These are phyloP conservation scores for Sisymbrium irio DNA, from an alignment of 345 rosid genomes.

Conservation along the genomic window DNA sequence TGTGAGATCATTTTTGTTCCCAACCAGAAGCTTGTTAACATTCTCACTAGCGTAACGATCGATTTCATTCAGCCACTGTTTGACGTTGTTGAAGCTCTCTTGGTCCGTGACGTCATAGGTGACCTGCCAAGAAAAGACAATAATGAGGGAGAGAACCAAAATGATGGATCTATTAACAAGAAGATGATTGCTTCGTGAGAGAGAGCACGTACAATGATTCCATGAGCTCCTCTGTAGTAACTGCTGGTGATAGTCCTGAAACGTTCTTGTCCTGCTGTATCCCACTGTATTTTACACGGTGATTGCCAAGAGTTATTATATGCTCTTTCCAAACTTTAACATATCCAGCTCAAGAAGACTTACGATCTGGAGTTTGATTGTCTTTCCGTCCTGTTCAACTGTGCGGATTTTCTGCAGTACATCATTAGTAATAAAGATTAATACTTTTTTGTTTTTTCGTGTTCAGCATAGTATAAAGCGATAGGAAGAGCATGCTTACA, in stretches of 20 bases:
- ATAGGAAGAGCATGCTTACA: constrained; percentile 31
- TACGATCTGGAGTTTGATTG: constrained; percentile 59
- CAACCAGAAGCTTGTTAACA: constrained; percentile 77
- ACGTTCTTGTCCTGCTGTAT: constrained; percentile 93
- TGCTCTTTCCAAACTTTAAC: neutral
- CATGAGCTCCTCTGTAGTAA: constrained; percentile 95
- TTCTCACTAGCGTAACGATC: constrained; percentile 78
- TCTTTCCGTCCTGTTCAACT: constrained; percentile 63
- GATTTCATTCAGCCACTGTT: constrained; percentile 76
- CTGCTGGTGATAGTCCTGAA: constrained; percentile 92
- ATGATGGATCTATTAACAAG: neutral
- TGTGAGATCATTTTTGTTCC: constrained; percentile 71
- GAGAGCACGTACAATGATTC: constrained; percentile 58
- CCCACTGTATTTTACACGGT: constrained; percentile 61
- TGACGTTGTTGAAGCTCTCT: constrained; percentile 82
- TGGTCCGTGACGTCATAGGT: constrained; percentile 83
- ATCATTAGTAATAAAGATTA: constrained; percentile 4
- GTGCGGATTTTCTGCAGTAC: constrained; percentile 57
- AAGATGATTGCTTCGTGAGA: neutral
- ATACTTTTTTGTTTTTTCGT: neutral
- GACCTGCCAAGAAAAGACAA: constrained; percentile 38
- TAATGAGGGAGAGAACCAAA: neutral
- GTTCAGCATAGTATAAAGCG: neutral
- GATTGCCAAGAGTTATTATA: neutral
- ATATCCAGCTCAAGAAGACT: constrained; percentile 3